These are phyloP conservation scores for Starmerella cellae DNA, from an alignment of 805 yeast species.

Conservation along the genomic window DNA sequence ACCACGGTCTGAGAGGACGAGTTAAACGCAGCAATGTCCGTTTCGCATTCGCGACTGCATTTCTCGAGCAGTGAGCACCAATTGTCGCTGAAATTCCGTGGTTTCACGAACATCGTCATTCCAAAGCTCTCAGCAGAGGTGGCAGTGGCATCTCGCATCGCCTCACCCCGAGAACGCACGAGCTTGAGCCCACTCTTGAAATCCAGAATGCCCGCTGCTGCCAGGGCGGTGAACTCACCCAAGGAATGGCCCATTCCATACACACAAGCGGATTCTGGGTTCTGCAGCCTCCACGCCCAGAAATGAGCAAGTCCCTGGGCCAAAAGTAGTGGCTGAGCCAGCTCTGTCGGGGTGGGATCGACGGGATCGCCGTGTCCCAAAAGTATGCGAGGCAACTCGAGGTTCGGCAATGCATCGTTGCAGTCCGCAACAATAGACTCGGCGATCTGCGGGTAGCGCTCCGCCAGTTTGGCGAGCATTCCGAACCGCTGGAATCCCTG, in stretches of 20 bases:
- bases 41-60: conserved; percentile 14
- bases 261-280: neutral
- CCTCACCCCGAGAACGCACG: conserved; percentile 35
- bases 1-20: conserved; percentile 33
- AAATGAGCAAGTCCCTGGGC: conserved; percentile 31
- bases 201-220: conserved; percentile 29
- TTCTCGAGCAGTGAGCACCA: conserved; percentile 9
- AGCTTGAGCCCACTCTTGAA: conserved; percentile 30
- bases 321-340: conserved; percentile 45
- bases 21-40: conserved; percentile 38
- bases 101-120: conserved; percentile 17
- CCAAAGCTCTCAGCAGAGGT: conserved; percentile 7
- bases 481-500: conserved; percentile 30
- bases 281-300: conserved; percentile 14
- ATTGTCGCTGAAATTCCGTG: conserved; percentile 6
- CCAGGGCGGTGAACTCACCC: conserved; percentile 38
- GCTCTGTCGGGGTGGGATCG: conserved; percentile 29
- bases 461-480: conserved; percentile 20
- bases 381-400: conserved; percentile 14
- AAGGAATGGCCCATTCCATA: conserved; percentile 38
- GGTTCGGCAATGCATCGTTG: conserved; percentile 34
- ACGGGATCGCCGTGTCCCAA: conserved; percentile 7
- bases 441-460: conserved; percentile 19
- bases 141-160: conserved; percentile 31
- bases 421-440: conserved; percentile 23